Conservation (phyloP, 108 stramenopile genomes). For the Parietichytrium sp. region DNA sequence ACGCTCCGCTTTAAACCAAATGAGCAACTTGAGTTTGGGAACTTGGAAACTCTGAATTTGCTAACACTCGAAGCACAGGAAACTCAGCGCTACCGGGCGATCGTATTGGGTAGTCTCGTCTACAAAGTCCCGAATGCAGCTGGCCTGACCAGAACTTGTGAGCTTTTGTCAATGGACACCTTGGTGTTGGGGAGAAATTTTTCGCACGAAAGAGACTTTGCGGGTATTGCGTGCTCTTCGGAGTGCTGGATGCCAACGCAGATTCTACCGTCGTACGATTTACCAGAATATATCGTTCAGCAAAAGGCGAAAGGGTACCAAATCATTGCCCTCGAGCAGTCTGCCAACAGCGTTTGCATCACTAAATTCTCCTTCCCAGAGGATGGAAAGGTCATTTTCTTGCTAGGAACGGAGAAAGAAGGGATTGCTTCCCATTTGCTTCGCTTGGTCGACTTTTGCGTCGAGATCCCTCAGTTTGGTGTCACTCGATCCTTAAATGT, state of each 20-base stretch:
- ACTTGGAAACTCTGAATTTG: too few species aligned
- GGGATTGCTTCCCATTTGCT: constrained; percentile 85
- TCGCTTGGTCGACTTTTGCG: constrained; percentile 81
- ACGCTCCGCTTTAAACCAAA: too few species aligned
- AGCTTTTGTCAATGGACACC: too few species aligned
- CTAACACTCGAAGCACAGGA: too few species aligned
- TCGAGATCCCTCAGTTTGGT: constrained; percentile 93
- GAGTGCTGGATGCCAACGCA: background rate
- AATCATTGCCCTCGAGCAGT: constrained; percentile 84
- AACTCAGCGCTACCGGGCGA: too few species aligned
- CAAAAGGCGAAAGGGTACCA: constrained; percentile 71
- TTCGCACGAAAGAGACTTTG: background rate
- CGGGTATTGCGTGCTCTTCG: constrained; percentile 22
- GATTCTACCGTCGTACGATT: background rate
- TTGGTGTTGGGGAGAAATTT: background rate
- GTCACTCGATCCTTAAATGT: constrained; percentile 90
- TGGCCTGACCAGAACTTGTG: background rate
- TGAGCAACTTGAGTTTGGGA: too few species aligned
- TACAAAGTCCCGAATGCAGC: constrained; percentile 18
- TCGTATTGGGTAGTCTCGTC: constrained; percentile 15
- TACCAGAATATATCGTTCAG: constrained; percentile 45
- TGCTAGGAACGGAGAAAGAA: constrained; percentile 89
- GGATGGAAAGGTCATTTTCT: constrained; percentile 69
- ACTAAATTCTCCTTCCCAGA: constrained; percentile 66
- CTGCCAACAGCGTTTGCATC: constrained; percentile 64